Conservation (phyloP, 257 asterid species). For the Solanum pinnatisectum region DNA sequence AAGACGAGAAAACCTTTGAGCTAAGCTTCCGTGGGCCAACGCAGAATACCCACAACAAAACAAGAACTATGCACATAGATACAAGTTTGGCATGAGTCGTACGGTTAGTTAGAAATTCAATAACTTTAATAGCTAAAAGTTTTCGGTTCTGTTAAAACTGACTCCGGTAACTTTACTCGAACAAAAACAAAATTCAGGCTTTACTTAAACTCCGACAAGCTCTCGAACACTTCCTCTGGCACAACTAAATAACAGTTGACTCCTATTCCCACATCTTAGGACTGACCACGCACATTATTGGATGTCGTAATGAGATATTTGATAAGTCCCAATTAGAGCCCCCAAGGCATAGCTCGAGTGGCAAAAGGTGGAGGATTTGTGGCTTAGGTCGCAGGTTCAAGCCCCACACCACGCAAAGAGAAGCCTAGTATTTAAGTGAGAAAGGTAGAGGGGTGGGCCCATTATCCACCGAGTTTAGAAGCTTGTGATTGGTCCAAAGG, state of each 20-base stretch:
- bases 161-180: background rate
- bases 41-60: background rate
- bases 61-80: background rate
- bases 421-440: too few species aligned
- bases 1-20: background rate
- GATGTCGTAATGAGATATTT: background rate
- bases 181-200: background rate
- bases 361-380: too few species aligned
- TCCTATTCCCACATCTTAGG: background rate
- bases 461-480: too few species aligned
- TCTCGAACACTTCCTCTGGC: background rate
- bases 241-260: background rate
- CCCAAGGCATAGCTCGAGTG: too few species aligned
- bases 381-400: too few species aligned
- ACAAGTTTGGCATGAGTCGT: background rate
- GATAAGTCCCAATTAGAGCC: background rate
- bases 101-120: background rate
- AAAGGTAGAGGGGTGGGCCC: too few species aligned
- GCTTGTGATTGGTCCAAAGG: too few species aligned
- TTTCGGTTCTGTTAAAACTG: background rate
- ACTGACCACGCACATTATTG: background rate
- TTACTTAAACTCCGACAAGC: background rate
- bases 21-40: background rate
- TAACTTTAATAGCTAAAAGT: background rate
- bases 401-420: too few species aligned